phyloP scores from a whole-genome alignment of 441 rosid species.

The Biscutella laevigata region DNA sequence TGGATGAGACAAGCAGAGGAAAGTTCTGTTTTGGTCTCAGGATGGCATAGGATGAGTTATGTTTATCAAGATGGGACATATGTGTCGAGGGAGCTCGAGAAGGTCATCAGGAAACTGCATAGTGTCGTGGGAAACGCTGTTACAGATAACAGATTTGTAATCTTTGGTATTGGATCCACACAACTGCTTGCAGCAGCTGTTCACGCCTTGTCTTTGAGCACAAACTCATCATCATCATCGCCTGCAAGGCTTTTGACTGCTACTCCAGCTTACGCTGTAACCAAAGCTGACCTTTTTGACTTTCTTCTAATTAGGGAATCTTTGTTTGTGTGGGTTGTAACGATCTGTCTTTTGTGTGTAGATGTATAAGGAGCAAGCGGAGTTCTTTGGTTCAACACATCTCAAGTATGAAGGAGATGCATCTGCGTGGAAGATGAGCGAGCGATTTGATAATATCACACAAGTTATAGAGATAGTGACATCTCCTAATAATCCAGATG shows the following conservation, averaged over 20 bases:
- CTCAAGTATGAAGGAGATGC: slow-evolving; percentile 29
- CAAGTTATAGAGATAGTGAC: slow-evolving; percentile 54
- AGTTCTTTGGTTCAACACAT: slow-evolving; percentile 15
- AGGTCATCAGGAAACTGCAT: slow-evolving; percentile 42
- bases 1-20: slow-evolving; percentile 44
- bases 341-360: neutral
- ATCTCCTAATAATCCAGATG: slow-evolving; percentile 72
- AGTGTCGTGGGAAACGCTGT: slow-evolving; percentile 47
- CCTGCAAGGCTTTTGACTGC: slow-evolving; percentile 23
- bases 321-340: neutral
- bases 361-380: slow-evolving; percentile 18
- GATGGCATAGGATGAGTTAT: slow-evolving; percentile 75
- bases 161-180: slow-evolving; percentile 58
- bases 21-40: slow-evolving; percentile 49
- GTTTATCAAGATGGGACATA: neutral
- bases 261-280: slow-evolving; percentile 9
- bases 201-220: slow-evolving; percentile 36
- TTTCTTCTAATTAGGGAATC: neutral
- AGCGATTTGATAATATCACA: neutral
- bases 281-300: neutral
- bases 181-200: slow-evolving; percentile 57
- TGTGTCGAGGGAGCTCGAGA: slow-evolving; percentile 39
- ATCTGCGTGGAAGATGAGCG: slow-evolving; percentile 29
- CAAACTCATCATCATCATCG: slow-evolving; percentile 29
- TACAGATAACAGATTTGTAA: slow-evolving; percentile 35